phyloP scores from a whole-genome alignment of 1,139 yeast genomes.

The Scheffersomyces segobiensis region DNA sequence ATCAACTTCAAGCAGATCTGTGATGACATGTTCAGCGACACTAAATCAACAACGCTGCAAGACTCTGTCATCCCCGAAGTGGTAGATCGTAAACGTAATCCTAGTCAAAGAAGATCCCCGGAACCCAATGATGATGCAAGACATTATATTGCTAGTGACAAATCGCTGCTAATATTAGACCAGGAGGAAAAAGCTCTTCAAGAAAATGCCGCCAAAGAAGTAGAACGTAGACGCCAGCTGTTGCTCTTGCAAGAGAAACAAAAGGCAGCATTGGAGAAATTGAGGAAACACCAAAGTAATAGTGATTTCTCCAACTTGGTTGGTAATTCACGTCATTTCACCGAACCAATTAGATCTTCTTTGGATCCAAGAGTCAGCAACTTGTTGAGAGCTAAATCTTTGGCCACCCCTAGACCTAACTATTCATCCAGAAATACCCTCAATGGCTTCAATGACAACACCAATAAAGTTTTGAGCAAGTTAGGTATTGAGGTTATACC shows the following conservation, averaged over 20 bases:
- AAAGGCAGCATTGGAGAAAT: conserved; percentile 30
- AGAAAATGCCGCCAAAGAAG: conserved; percentile 6
- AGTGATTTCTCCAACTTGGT: conserved; percentile 22
- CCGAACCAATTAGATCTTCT: conserved; percentile 25
- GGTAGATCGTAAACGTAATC: background rate
- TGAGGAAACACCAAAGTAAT: conserved; percentile 29
- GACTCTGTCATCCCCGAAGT: conserved; percentile 4
- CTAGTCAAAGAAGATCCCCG: conserved; percentile 18
- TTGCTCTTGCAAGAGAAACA: conserved; percentile 28
- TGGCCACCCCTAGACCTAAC: conserved; percentile 30
- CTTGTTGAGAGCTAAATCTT: conserved; percentile 39
- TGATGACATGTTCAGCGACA: conserved; percentile 15
- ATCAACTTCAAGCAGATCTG: conserved; percentile 31
- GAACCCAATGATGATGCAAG: conserved; percentile 8
- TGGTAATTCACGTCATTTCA: conserved; percentile 10
- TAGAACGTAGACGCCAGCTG: conserved; percentile 23
- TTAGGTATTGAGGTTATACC: conserved; percentile 43
- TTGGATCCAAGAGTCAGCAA: conserved; percentile 42
- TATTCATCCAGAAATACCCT: conserved; percentile 18
- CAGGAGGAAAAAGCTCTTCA: conserved; percentile 9
- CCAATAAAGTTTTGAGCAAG: conserved; percentile 41
- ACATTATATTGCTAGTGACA: background rate
- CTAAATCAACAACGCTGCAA: background rate
- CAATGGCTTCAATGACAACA: conserved; percentile 25
- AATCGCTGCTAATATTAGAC: conserved; percentile 8